Base-by-base conservation (phyloP, 768 basidiomycete species). In the Leccinum variicolor region DNA sequence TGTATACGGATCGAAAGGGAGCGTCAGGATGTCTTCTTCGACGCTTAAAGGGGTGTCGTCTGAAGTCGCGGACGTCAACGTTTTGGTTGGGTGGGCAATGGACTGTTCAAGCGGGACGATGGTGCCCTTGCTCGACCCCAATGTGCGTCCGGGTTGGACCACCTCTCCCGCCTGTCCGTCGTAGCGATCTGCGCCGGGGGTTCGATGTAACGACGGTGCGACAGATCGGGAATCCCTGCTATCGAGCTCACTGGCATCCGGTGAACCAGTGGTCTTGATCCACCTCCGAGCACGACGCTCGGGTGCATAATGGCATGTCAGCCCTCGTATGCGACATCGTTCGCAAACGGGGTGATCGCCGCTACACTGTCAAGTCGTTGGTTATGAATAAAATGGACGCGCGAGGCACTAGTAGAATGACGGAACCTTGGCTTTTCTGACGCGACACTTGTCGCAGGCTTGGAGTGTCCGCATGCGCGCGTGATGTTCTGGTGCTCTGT, bases 401-500 rank as follows among this genome's bases (percentile, higher is more conserved):
- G 36, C 15, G 34, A 34, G 34, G 7, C 11, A 10, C 25, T 26
- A 13, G 7, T 21, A 11, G 39, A 14, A 29, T 52, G 25, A 17
- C 31, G 79, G 50, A 62, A 89, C 88, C 79, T 90, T 91, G 29
- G 86, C 87, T 69, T 90, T 91, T 51, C 87, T 74, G 1, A 77
- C 77, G 14, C 89, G 80, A 68, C 89, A 90, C 66, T 86, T 86
- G 64, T 89, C 84, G 71, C 88, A 90, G 3, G 87, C 87, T 64
- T 89, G 87, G 0, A 84, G 83, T 0, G 89, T 90, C 51, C 88
- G 80, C 29, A 87, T 71, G 0, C 87, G 79, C 1, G 85, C 81
- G 56, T 8, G 11, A 4, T 85, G 84, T 61, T 87, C 85, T 1
- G 83, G 79, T 0, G 83, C 80, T 15, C 78, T 80, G 68, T 86